Evolutionary conservation across 225 moss, liverwort and hornwort genomes (phyloP).

Genomic region (Pleurozium schreberi): DNA sequence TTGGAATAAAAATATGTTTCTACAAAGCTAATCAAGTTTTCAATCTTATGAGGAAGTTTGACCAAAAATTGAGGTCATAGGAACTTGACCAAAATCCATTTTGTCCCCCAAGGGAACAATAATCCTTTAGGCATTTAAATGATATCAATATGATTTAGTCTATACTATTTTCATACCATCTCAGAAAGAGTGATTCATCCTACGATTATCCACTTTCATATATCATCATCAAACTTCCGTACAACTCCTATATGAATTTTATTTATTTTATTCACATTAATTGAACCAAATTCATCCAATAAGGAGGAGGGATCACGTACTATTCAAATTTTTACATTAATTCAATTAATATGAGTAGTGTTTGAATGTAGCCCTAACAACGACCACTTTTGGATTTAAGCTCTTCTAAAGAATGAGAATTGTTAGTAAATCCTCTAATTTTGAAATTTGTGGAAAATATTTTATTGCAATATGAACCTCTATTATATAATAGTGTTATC

Average conservation of each 20-base stretch:
- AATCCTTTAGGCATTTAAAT: no score
- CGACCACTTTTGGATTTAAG: not conserved
- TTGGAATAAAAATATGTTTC: no score
- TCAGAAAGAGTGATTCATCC: not conserved
- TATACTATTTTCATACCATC: not conserved
- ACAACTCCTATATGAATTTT: not conserved
- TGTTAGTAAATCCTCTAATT: not conserved
- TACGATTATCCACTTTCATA: not conserved
- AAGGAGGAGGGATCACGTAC: fast-evolving
- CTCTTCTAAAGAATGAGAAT: not conserved
- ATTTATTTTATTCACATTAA: no score
- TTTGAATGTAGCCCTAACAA: not conserved
- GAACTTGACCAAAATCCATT: no score
- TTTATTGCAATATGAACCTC: not conserved
- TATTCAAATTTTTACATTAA: not conserved
- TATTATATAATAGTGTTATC: not conserved
- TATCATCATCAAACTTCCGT: not conserved
- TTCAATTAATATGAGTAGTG: not conserved
- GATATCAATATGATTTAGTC: not conserved
- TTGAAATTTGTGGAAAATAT: not conserved
- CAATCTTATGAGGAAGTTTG: no score
- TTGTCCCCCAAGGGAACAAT: no score
- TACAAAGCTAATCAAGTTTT: no score
- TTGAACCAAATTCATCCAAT: not conserved
- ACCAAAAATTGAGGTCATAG: no score